Percentiles rank a stretch among this genome's conserved stretches.
Conservation (phyloP, 164 flowering plant species). For the Kingdonia uniflora region DNA sequence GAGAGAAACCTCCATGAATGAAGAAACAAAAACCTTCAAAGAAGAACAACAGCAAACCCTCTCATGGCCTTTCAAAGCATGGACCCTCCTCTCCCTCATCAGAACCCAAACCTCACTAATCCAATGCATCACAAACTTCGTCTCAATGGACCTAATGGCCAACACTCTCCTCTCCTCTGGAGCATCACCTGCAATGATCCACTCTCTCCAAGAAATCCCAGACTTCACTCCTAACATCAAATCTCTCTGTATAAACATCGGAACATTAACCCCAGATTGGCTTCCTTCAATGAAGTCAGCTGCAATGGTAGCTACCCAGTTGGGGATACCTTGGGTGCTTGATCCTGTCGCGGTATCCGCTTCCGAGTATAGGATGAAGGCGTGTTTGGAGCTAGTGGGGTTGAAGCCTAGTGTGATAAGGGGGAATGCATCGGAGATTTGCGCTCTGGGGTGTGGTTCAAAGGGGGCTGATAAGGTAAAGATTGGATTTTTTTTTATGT, state of each 20-base stretch:
- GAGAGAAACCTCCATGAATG: too few relatives aligned
- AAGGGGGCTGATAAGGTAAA: constrained; percentile 18
- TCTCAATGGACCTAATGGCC: constrained; percentile 89
- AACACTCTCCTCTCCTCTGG: constrained; percentile 77
- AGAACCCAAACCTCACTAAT: constrained; percentile 49
- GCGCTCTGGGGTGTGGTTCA: constrained; percentile 36
- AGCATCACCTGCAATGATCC: constrained; percentile 91
- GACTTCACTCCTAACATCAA: constrained; percentile 67
- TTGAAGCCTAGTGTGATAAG: constrained; percentile 58
- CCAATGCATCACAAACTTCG: constrained; percentile 95
- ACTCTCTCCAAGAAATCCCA: constrained; percentile 52
- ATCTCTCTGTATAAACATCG: constrained; percentile 64
- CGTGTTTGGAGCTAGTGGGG: constrained; percentile 52
- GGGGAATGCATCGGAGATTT: constrained; percentile 89
- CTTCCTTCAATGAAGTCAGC: constrained; percentile 71
- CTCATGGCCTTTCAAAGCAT: constrained; percentile 39
- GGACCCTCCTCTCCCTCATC: constrained; percentile 34
- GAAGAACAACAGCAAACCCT: too few relatives aligned
- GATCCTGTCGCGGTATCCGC: constrained; percentile 90
- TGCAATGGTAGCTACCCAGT: constrained; percentile 26
- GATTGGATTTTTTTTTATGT: background rate
- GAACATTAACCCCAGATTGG: constrained; percentile 70
- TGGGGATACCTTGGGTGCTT: constrained; percentile 74
- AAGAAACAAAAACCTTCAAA: too few relatives aligned
- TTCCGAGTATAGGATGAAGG: constrained; percentile 47